Percentiles rank a stretch among this genome's conserved stretches.
Conservation (phyloP, 768 basidiomycete species). For the Terana coerulea region DNA sequence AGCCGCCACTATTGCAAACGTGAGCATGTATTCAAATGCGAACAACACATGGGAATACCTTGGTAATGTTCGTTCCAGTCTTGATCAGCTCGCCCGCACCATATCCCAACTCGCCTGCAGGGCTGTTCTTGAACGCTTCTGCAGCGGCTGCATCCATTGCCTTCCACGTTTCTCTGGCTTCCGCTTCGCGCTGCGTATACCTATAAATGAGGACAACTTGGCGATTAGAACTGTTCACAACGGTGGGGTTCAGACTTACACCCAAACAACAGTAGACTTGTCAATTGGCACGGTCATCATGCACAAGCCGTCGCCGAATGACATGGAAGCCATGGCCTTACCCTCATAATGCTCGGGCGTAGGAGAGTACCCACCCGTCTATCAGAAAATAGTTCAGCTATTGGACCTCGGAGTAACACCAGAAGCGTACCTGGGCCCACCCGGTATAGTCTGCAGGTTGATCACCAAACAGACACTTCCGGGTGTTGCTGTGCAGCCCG, state of each 20-base stretch:
- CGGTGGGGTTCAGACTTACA: no score
- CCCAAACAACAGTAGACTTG: not conserved
- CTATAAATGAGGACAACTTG: no score
- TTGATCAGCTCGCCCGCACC: conserved; percentile 25
- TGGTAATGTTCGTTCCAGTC: conserved; percentile 24
- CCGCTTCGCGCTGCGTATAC: conserved; percentile 32
- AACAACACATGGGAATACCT: conserved; percentile 18
- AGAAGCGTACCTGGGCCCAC: conserved; percentile 4
- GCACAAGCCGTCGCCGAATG: conserved; percentile 35
- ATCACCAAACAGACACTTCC: conserved; percentile 16
- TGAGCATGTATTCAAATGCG: not conserved
- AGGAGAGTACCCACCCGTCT: conserved; percentile 4
- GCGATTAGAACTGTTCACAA: no score
- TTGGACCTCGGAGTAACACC: not conserved
- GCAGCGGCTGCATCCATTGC: conserved; percentile 22
- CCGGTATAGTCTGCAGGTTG: conserved; percentile 20
- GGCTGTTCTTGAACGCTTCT: conserved; percentile 20
- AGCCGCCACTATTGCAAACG: conserved; percentile 32
- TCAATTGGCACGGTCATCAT: conserved; percentile 34
- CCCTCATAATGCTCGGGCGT: conserved; percentile 18
- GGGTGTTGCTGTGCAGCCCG: conserved; percentile 41
- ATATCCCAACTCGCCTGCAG: conserved; percentile 22
- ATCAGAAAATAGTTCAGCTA: not conserved
- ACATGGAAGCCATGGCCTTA: conserved; percentile 25
- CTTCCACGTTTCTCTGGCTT: conserved; percentile 40